Base-by-base conservation (phyloP, 345 rosid species). In the Rhizophora apiculata region DNA sequence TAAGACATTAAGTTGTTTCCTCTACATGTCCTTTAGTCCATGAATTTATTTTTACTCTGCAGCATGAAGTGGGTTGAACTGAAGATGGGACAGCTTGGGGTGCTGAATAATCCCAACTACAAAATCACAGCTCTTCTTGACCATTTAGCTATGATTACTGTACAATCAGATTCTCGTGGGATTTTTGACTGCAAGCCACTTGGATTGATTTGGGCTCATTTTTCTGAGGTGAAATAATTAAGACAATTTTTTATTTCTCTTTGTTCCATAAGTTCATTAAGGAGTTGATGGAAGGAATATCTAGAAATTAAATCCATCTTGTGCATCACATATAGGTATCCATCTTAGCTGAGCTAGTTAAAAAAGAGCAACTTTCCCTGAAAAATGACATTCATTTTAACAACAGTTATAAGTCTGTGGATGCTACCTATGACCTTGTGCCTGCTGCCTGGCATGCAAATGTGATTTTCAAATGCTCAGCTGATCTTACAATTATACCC, bases 31-130 rank as follows among this genome's bases (percentile, higher is more conserved):
- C 60, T 24, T 56, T 37, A 34, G 16, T 8, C 30, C 43, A 58
- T 32, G 52, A 22, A 29, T 43, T 43, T 13, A 15, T 58, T 27
- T 70, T 61, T 26, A 56, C 72, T 58, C 49, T 81, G 74, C 83
- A 90, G 99, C 86, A 92, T 92, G 99, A 92, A 85, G 80, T 88
- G 97, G 99, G 93, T 95, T 77, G 99, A 90, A 80, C 69, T 95
- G 84, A 95, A 95, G 87, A 95, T 95, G 99, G 92, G 76, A 77
- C 93, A 95, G 74, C 92, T 95, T n/a, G 96, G 99, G 56, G 97
- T 92, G 22, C 84, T 95, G 26, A 79, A 70, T 80, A 88, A 95
- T 78, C 91, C 94, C 0, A 85, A 85, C 82, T 92, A 95, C 85
- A 95, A 95, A 81, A 85, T 95, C 79, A 92, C 96, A 8, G 96